Conservation (phyloP, 2,329 filamentous ascomycete species). For the Cytospora chrysosperma region DNA sequence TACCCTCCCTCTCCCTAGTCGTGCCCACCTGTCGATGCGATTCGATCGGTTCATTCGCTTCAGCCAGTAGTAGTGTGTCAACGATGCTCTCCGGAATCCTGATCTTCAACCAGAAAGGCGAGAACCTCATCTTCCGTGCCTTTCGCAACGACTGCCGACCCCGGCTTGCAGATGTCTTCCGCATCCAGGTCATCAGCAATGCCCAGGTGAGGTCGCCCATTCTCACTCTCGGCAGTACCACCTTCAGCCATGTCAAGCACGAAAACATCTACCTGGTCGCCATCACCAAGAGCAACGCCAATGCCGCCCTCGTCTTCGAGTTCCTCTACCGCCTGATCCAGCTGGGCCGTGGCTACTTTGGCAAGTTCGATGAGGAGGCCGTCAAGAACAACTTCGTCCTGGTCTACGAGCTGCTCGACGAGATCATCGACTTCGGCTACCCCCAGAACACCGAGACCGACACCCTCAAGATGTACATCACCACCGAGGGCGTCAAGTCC, state of each 20-base stretch:
- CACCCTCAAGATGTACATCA: conserved; percentile 99
- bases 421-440: conserved; percentile 98
- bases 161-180: conserved; percentile 96
- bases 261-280: conserved; percentile 98
- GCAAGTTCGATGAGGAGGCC: conserved; percentile 98
- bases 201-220: conserved; percentile 96
- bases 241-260: conserved; percentile 99
- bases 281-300: conserved; percentile 98
- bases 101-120: conserved; percentile 99
- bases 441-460: conserved; percentile 99
- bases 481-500: conserved; percentile 96
- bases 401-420: conserved; percentile 95
- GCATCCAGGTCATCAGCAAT: conserved; percentile 99
- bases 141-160: conserved; percentile 98
- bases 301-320: conserved; percentile 96
- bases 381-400: conserved; percentile 99
- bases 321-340: conserved; percentile 91
- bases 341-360: conserved; percentile 93
- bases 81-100: conserved; percentile 93
- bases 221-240: conserved; percentile 93
- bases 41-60: neutral
- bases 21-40: neutral
- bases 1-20: neutral
- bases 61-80: neutral
- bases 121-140: conserved; percentile 98